phyloP scores from a whole-genome alignment of 73 alveolate species.

The Paramecium caudatum region DNA sequence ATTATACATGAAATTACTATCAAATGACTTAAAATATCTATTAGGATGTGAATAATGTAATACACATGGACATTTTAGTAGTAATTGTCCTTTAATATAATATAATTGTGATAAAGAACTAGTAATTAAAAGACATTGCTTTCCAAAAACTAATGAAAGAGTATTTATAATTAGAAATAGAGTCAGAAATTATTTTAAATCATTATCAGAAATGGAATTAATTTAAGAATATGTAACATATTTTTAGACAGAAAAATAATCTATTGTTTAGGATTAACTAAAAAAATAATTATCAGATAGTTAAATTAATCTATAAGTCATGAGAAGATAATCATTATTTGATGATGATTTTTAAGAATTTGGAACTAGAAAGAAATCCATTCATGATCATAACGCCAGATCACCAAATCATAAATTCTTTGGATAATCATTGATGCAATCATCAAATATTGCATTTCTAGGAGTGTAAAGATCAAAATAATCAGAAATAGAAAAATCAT shows the following conservation, averaged over 20 bases:
- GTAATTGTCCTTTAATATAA: not conserved
- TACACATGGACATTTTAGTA: not conserved
- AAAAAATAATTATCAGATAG: constrained; percentile 32
- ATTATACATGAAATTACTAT: not conserved
- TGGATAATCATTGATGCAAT: not conserved
- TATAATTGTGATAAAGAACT: constrained; percentile 26
- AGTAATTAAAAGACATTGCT: constrained; percentile 45
- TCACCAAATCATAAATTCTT: not conserved
- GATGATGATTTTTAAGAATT: constrained; percentile 31
- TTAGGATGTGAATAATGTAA: not conserved
- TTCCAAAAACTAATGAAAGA: constrained; percentile 3
- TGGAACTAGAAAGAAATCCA: constrained; percentile 18
- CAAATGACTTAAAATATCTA: not conserved
- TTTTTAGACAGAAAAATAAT: constrained; percentile 1
- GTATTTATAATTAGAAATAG: not conserved
- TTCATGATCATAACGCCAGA: constrained; percentile 34
- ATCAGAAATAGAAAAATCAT: constrained; percentile 36
- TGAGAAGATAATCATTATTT: not conserved
- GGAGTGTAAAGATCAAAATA: constrained; percentile 29
- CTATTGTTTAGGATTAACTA: not conserved
- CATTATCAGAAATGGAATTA: constrained; percentile 7
- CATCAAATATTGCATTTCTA: constrained; percentile 11
- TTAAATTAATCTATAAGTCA: not conserved
- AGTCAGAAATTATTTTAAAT: not conserved
- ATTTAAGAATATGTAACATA: constrained; percentile 27